phyloP scores from a whole-genome alignment of 2,329 filamentous ascomycete genomes.

The Nemania sp. region DNA sequence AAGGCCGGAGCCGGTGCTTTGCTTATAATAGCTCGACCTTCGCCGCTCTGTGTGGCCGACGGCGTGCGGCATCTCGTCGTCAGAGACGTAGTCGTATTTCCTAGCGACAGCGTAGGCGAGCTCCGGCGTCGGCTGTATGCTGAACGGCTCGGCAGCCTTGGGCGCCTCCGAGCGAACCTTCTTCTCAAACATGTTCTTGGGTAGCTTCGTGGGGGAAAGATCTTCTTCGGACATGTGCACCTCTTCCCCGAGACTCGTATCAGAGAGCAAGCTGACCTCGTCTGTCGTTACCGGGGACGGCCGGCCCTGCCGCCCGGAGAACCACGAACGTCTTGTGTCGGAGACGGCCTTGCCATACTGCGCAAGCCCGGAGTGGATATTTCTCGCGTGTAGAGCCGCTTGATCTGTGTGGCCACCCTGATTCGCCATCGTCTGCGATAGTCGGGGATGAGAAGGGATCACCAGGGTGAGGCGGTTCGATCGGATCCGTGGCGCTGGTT shows the following conservation, averaged over 20 bases:
- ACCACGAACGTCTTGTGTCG: constrained; percentile 29
- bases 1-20: constrained; percentile 22
- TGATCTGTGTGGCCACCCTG: constrained; percentile 20
- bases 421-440: constrained; percentile 21
- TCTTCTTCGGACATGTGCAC: constrained; percentile 30
- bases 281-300: constrained; percentile 27
- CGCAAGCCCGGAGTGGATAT: constrained; percentile 28
- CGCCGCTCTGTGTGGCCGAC: constrained; percentile 27
- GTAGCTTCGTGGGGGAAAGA: constrained; percentile 20
- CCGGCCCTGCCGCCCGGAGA: constrained; percentile 20
- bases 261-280: constrained; percentile 38
- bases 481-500: constrained; percentile 6
- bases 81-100: constrained; percentile 34
- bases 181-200: constrained; percentile 19
- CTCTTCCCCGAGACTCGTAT: constrained; percentile 37
- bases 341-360: constrained; percentile 19
- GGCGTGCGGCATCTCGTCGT: constrained; percentile 29
- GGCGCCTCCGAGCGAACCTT: constrained; percentile 32
- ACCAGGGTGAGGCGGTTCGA: constrained; percentile 6
- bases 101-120: constrained; percentile 34
- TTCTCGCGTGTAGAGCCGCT: constrained; percentile 30
- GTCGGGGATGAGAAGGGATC: constrained; percentile 24
- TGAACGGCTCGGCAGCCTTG: constrained; percentile 34
- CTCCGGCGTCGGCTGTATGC: constrained; percentile 41
- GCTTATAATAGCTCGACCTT: constrained; percentile 29